Evolutionary conservation across 2,329 filamentous ascomycete genomes (phyloP), one percentile per base, ranked within the genome.

Genomic region (Neonectria hederae): DNA sequence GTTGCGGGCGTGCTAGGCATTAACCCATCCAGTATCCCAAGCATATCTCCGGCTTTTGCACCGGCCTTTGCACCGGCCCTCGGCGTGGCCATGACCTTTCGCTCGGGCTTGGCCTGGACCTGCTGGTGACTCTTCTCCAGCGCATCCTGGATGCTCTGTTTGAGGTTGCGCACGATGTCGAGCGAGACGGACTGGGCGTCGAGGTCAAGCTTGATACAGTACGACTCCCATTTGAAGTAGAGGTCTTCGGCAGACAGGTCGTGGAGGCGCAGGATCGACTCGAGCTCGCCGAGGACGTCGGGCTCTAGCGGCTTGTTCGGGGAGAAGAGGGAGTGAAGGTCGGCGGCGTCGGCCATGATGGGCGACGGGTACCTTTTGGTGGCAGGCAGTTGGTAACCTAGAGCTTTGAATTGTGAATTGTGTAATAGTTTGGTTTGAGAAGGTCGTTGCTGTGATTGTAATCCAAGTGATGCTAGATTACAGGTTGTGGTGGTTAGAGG

Each of bases 161-260:
- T 97, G 76, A 99, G 91, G 59, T 89, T 88, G 46, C 91, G 87
- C 49, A 92, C 87, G 0, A 87, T 90, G 40, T 91, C 87, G 45
- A 97, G 83, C 52, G 91, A 88, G 10, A 81, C 14, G 65, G 92
- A 81, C 66, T 90, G 89, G 62, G 93, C 91, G 61, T 97, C 93
- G 52, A 88, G 83, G 24, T 94, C 93, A 90, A 98, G 94, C 80
- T 95, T 97, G 77, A 99, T 91, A 79, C 92, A 94, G 84, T 97
- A 98, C 0, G 94, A 95, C 79, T 99, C 96, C 96, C 96, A 99
- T 85, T 98, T 98, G 88, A 93, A 97, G 80, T 93, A 97, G 26
- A 98, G 84, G 76, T 98, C 96, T 77, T 98, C 90, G 35, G 90
- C 85, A 17, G 89, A 88, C 65, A 98, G 86, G 52, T 89, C 89